Conservation (phyloP, 2,329 filamentous ascomycete species). For the Bipolaris sorokiniana region DNA sequence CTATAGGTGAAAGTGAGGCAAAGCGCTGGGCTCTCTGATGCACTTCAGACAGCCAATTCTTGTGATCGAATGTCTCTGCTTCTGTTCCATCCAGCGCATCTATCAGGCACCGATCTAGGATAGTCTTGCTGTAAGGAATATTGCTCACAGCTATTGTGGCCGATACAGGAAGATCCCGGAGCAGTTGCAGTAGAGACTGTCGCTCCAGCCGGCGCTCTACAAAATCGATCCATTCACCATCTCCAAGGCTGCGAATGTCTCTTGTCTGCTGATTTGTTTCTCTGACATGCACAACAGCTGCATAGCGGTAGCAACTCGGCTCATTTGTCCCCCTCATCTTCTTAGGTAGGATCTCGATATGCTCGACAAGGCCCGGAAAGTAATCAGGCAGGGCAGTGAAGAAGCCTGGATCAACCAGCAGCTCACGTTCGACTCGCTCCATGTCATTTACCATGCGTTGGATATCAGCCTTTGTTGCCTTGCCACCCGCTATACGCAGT, state of each 20-base stretch:
- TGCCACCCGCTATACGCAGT: background rate
- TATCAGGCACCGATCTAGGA: background rate
- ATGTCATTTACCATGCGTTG: conserved; percentile 9
- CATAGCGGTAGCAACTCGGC: conserved; percentile 18
- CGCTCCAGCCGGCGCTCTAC: background rate
- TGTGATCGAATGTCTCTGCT: background rate
- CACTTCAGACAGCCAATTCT: background rate
- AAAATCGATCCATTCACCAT: background rate
- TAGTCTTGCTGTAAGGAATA: conserved; percentile 6
- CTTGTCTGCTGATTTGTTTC: background rate
- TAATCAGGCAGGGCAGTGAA: conserved; percentile 7
- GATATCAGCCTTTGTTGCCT: background rate
- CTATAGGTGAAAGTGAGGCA: background rate
- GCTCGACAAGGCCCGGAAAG: background rate
- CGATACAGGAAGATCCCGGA: background rate
- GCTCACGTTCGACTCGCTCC: conserved; percentile 1
- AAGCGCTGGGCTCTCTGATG: background rate
- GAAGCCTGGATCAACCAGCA: conserved; percentile 15
- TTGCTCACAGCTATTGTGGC: background rate
- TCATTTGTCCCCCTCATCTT: conserved; percentile 17
- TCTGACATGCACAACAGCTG: conserved; percentile 5
- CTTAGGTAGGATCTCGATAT: conserved; percentile 18
- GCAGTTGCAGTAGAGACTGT: background rate
- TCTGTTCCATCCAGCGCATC: background rate
- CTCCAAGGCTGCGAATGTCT: background rate